Evolutionary conservation across 345 rosid genomes (phyloP), one percentile per base, ranked within the genome.

Genomic region (Eucalyptus caleyi): DNA sequence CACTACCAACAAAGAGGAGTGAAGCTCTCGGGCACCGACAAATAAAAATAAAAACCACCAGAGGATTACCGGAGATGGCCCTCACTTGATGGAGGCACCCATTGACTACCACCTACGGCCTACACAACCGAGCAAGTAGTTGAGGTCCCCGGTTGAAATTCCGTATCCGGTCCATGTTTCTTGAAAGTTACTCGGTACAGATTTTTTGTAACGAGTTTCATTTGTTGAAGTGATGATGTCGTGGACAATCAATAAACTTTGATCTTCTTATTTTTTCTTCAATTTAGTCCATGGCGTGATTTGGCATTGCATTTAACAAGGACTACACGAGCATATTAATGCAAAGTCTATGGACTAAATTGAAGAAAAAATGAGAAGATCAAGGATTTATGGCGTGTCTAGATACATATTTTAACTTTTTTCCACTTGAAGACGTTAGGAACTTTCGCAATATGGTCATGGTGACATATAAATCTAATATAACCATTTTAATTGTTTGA

Each of bases 21-120:
- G 5, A 53, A 9, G 5, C 26, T 53, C 9, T 0, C 11, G 11
- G 11, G 59, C 2, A 53, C 11, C 0, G 5, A 21, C 10, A 8
- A 8, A 2, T 53, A 21, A 19, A 53, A 53, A 53, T 7, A 53
- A 53, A 19, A 53, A 8, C 24, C 56, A 51, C 23, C 1, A 53
- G 56, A 53, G 24, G 56, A 53, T 53, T 53, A 21, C 10, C 1
- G 0, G 5, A 2, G 59, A 53, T 2, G 59, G 11, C 24, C 59
- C 59, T 53, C 24, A 53, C 59, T 53, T 1, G 5, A 2, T 53
- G 24, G 59, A 53, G 59, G 8, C 59, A 53, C 59, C 59, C 59
- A 53, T 53, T 53, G 11, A 8, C 59, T 53, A 19, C 59, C 59
- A 53, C 59, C 59, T 53, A 53, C 0, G 10, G 59, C 26, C 59